Base-by-base conservation (phyloP, 805 yeast species). In the Ogataea parapolymorpha region DNA sequence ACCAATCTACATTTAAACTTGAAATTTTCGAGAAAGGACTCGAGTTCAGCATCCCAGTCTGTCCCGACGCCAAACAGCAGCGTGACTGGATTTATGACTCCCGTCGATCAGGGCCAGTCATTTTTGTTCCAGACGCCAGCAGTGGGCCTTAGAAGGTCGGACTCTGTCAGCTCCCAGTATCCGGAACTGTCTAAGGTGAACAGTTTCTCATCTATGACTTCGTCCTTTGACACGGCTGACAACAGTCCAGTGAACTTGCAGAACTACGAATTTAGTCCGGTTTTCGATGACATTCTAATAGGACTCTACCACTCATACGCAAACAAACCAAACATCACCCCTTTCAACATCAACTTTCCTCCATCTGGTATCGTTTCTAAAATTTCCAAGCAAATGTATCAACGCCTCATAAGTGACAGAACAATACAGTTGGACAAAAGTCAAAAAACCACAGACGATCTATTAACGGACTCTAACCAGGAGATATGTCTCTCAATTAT, bases 291-390 rank as follows among this genome's bases (percentile, higher is more conserved):
- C 16, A 52, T 74, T 11, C 58, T 81, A 17, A 52, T 70, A 50
- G 67, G 66, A 28, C 65, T 69, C 4, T 80, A 79, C 51, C 74
- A 74, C 37, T 53, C 63, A 7, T 66, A 74, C 41, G 70, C 75
- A 12, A 68, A 68, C 35, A 77, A 73, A 51, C 88, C 89, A 6
- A 74, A 77, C 25, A 66, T 72, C 6, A 82, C 90, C 0, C 90
- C 90, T 0, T 82, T 82, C 54, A 80, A 80, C 48, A 73, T 76
- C 13, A 57, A 68, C 30, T 74, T 74, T 52, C 89, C 88, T 6
- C 88, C 89, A 0, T 71, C 81, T 1, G 88, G 88, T 1, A 71
- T 82, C 3, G 67, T 80, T 15, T 77, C 79, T 30, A 69, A 70
- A 39, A 81, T 80, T 0, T 75, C 85, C 6, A 79, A 78, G 51